Evolutionary conservation across 441 rosid species (phyloP).

Genomic region (Daphne laureola): DNA sequence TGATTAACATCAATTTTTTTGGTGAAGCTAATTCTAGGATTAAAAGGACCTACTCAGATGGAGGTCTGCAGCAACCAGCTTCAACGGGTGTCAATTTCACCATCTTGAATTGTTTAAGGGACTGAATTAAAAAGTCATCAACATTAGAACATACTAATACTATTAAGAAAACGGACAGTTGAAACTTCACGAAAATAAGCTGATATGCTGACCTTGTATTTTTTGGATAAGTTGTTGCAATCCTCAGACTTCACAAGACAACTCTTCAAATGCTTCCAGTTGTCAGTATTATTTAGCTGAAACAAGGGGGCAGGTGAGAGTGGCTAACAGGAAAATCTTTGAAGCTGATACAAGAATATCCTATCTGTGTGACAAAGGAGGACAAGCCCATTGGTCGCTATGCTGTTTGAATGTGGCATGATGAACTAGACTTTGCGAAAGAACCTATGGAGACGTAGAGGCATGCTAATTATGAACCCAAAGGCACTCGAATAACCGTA

Average conservation of each 20-base stretch:
- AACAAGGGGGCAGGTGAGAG: neutral
- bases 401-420: too few relatives aligned
- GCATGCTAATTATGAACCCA: too few relatives aligned
- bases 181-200: conserved; percentile 2
- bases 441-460: too few relatives aligned
- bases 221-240: conserved; percentile 56
- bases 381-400: too few relatives aligned
- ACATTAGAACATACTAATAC: conserved; percentile 6
- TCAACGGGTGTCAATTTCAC: conserved; percentile 77
- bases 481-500: too few relatives aligned
- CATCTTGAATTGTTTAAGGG: conserved; percentile 50
- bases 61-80: conserved; percentile 93
- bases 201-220: conserved; percentile 48
- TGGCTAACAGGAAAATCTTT: too few relatives aligned
- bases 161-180: conserved; percentile 7
- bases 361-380: too few relatives aligned
- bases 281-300: conserved; percentile 61
- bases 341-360: too few relatives aligned
- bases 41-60: conserved; percentile 56
- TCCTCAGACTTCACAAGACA: conserved; percentile 88
- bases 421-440: too few relatives aligned
- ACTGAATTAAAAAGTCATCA: conserved; percentile 33
- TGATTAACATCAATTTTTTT: neutral
- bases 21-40: neutral
- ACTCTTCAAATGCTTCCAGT: conserved; percentile 73